phyloP scores from a whole-genome alignment of 176 grass and related monocot genomes.

The Secale cereale region DNA sequence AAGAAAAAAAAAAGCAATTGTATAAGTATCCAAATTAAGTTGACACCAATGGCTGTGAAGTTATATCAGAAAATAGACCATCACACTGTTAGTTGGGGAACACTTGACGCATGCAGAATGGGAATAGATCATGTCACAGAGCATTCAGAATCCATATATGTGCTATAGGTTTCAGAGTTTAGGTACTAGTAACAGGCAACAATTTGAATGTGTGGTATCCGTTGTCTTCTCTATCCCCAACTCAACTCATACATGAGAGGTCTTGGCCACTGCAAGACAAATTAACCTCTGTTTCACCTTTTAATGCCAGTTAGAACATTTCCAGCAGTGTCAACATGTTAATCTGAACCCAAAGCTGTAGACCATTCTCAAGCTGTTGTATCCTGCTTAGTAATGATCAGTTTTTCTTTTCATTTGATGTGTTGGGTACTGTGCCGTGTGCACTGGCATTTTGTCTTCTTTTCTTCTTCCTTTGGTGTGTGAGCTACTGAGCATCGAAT shows the following conservation, averaged over 20 bases:
- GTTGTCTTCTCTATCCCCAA: background rate
- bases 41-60: background rate
- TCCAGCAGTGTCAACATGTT: background rate
- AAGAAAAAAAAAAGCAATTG: slow-evolving; percentile 1
- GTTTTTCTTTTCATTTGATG: background rate
- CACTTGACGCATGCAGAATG: background rate
- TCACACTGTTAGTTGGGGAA: background rate
- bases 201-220: background rate
- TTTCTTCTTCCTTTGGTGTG: background rate
- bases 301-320: slow-evolving; percentile 2
- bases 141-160: slow-evolving; percentile 7
- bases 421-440: background rate
- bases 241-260: background rate
- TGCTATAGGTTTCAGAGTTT: background rate
- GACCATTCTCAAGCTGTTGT: background rate
- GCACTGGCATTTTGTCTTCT: background rate
- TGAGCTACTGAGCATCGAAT: background rate
- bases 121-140: background rate
- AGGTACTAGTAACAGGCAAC: background rate
- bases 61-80: background rate
- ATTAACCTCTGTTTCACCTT: background rate
- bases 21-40: background rate
- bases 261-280: background rate
- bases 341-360: background rate
- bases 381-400: background rate